phyloP scores from a whole-genome alignment of 768 basidiomycete genomes.

The Tulasnella sp. region DNA sequence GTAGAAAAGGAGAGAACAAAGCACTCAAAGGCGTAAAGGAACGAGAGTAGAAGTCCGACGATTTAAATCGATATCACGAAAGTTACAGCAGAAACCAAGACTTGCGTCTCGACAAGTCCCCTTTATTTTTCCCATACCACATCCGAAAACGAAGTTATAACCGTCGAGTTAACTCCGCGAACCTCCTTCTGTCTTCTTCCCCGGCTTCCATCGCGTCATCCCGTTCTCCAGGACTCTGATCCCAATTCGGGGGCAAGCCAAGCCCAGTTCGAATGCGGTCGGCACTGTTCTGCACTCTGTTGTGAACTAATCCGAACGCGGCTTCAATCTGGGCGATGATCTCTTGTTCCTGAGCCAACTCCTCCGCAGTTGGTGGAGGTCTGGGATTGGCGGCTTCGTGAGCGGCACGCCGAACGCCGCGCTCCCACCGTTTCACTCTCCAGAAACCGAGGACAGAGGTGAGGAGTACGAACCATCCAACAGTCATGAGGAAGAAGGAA shows the following conservation, averaged over 20 bases:
- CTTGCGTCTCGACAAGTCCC: neutral
- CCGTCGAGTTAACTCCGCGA: neutral
- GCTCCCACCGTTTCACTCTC: conserved; percentile 80
- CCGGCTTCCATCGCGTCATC: neutral
- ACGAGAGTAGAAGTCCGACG: neutral
- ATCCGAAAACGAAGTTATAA: neutral
- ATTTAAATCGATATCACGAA: neutral
- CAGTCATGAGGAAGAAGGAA: conserved; percentile 83
- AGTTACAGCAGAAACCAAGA: neutral
- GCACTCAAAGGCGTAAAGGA: neutral
- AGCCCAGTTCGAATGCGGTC: neutral
- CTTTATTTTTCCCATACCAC: neutral
- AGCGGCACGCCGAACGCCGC: conserved; percentile 45
- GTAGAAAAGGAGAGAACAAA: neutral
- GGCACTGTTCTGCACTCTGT: conserved; percentile 9
- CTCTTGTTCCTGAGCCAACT: conserved; percentile 44
- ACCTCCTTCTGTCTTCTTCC: neutral
- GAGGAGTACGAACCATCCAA: conserved; percentile 89
- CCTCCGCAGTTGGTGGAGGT: conserved; percentile 38
- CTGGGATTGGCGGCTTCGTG: conserved; percentile 20
- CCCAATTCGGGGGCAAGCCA: conserved; percentile 1
- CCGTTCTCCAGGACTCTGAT: neutral
- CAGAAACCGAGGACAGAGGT: conserved; percentile 75
- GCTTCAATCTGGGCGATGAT: conserved; percentile 45
- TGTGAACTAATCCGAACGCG: conserved; percentile 41